A percentile compares a stretch with the other conserved stretches of the same genome.
phyloP scores from a whole-genome alignment of 306 rosid species.

The Clitoria ternatea region DNA sequence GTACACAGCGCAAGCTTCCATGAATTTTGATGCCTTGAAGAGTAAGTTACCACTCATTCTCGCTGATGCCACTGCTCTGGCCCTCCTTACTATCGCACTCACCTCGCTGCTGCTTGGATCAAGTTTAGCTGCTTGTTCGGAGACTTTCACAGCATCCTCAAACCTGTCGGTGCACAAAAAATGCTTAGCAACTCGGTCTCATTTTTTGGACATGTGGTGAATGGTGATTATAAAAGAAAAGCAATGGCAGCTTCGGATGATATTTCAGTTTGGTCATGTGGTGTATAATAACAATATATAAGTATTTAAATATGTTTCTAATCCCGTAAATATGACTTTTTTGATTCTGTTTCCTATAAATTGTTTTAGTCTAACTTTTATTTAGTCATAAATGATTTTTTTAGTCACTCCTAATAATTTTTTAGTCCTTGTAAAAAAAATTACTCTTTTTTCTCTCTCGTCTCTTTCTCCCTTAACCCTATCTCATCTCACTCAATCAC shows the following conservation, averaged over 20 bases:
- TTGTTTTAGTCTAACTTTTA: too few relatives aligned
- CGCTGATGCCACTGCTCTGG: slow-evolving; percentile 56
- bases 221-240: too few relatives aligned
- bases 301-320: too few relatives aligned
- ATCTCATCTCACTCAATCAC: too few relatives aligned
- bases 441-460: too few relatives aligned
- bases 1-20: slow-evolving; percentile 62
- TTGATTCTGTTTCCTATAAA: too few relatives aligned
- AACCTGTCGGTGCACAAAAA: slow-evolving; percentile 50
- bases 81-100: slow-evolving; percentile 52
- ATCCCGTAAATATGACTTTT: too few relatives aligned
- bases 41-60: slow-evolving; percentile 84
- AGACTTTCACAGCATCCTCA: slow-evolving; percentile 70
- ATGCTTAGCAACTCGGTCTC: slow-evolving; percentile 36
- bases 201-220: too few relatives aligned
- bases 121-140: slow-evolving; percentile 58
- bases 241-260: not conserved
- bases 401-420: too few relatives aligned
- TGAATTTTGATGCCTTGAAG: slow-evolving; percentile 73
- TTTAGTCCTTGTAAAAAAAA: too few relatives aligned
- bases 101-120: slow-evolving; percentile 62
- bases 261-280: not conserved
- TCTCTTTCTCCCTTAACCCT: too few relatives aligned
- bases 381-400: too few relatives aligned
- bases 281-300: not conserved